phyloP scores from a whole-genome alignment of 768 basidiomycete species.

The Xanthoconium purpureum region DNA sequence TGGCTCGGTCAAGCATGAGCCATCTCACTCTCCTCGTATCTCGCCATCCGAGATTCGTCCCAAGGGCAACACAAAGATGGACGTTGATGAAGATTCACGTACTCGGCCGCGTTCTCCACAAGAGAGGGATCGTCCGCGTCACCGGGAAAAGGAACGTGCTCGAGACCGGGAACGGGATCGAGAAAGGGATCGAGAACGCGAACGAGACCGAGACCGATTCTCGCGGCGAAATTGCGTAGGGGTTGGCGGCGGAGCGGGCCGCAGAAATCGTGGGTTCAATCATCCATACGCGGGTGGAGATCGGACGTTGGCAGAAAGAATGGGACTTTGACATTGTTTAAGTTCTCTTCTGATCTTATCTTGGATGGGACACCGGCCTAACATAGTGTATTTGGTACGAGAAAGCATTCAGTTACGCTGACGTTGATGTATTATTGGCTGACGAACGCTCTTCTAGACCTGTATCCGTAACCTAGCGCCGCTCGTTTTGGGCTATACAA shows the following conservation, averaged over 20 bases:
- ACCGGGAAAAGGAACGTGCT: conserved; percentile 36
- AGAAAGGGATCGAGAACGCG: conserved; percentile 35
- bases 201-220: conserved; percentile 37
- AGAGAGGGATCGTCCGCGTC: conserved; percentile 39
- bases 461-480: conserved; percentile 35
- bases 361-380: conserved; percentile 21
- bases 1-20: conserved; percentile 21
- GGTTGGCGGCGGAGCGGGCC: conserved; percentile 36
- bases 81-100: conserved; percentile 53
- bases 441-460: conserved; percentile 23
- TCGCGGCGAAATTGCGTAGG: conserved; percentile 44
- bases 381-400: conserved; percentile 40
- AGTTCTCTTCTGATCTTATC: conserved; percentile 14
- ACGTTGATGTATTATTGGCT: conserved; percentile 31
- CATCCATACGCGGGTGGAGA: conserved; percentile 42
- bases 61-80: conserved; percentile 44
- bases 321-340: conserved; percentile 58
- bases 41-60: conserved; percentile 27
- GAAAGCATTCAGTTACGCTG: conserved; percentile 4
- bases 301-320: conserved; percentile 83
- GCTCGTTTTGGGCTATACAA: conserved; percentile 19
- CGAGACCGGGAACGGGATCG: conserved; percentile 36
- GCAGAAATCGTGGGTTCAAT: conserved; percentile 39
- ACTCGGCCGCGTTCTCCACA: conserved; percentile 43
- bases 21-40: conserved; percentile 30